These are phyloP conservation scores for Daedaleopsis sinensis DNA, from an alignment of 768 basidiomycete species.

Conservation along the genomic window DNA sequence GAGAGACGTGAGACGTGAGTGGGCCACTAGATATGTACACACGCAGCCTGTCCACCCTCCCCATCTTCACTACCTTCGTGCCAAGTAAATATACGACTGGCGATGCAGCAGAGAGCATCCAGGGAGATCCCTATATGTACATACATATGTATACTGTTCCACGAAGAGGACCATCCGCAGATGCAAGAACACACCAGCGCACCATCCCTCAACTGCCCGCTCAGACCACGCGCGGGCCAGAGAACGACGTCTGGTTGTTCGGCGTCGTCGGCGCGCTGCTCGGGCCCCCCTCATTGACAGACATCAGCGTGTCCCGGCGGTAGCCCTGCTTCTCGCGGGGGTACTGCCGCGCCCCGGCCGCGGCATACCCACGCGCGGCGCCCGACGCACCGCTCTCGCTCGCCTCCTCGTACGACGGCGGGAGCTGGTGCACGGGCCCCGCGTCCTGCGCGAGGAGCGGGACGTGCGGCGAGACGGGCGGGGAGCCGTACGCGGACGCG, in stretches of 20 bases:
- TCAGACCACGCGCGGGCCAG: conserved; percentile 3
- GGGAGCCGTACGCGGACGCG: not conserved
- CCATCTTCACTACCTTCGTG: too few relatives aligned
- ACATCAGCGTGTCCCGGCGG: conserved; percentile 12
- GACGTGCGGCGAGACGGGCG: conserved; percentile 11
- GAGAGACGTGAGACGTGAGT: too few relatives aligned
- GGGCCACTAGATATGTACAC: too few relatives aligned
- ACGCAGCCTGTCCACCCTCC: too few relatives aligned
- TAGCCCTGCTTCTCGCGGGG: conserved; percentile 14
- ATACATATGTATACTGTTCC: too few relatives aligned
- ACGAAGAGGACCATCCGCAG: too few relatives aligned
- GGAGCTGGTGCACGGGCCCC: conserved; percentile 3
- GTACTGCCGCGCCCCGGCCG: conserved; percentile 2
- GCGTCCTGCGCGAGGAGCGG: conserved; percentile 21
- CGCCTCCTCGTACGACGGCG: conserved; percentile 30
- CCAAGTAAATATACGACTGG: too few relatives aligned
- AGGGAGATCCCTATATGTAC: too few relatives aligned
- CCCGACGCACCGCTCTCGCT: conserved; percentile 9
- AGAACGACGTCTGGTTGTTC: conserved; percentile 10
- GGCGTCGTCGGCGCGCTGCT: conserved; percentile 12
- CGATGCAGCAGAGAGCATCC: too few relatives aligned
- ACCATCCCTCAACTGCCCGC: too few relatives aligned
- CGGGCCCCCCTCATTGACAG: not conserved
- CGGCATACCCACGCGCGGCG: not conserved
- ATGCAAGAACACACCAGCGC: too few relatives aligned